These are phyloP conservation scores for Pythium utonaiense DNA, from an alignment of 352 stramenopile genomes.

Conservation along the genomic window DNA sequence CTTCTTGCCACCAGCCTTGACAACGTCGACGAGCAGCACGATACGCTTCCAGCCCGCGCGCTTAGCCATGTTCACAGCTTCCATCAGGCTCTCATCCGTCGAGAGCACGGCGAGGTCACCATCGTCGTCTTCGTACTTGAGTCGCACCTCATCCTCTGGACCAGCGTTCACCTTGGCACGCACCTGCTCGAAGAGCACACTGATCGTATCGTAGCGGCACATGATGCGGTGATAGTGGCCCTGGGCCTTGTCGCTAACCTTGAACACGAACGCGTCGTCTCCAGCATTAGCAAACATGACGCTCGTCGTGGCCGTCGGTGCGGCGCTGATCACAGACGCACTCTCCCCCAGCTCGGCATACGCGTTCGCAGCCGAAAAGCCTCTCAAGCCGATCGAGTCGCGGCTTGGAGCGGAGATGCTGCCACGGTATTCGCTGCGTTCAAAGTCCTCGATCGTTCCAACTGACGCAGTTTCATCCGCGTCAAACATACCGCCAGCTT, in stretches of 20 bases:
- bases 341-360: conserved; percentile 85
- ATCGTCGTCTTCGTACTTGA: conserved; percentile 90
- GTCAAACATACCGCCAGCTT: conserved; percentile 74
- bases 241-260: conserved; percentile 77
- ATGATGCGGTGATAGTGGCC: conserved; percentile 86
- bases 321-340: conserved; percentile 80
- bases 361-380: conserved; percentile 54
- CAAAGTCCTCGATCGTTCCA: conserved; percentile 88
- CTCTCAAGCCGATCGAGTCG: conserved; percentile 31
- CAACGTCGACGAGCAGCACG: conserved; percentile 75
- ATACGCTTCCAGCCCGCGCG: conserved; percentile 83
- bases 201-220: conserved; percentile 71
- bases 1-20: conserved; percentile 37
- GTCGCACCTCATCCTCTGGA: conserved; percentile 50
- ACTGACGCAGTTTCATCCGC: conserved; percentile 76
- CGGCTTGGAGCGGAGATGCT: conserved; percentile 25
- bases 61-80: conserved; percentile 85
- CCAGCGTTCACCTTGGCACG: conserved; percentile 75
- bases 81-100: conserved; percentile 80
- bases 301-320: conserved; percentile 72
- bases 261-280: conserved; percentile 86
- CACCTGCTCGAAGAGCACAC: conserved; percentile 70
- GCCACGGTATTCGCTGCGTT: conserved; percentile 73
- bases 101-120: conserved; percentile 81
- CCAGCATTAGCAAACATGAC: conserved; percentile 61